These are phyloP conservation scores for Hypoxylon perforatum DNA, from an alignment of 495 filamentous ascomycete species.

Conservation along the genomic window DNA sequence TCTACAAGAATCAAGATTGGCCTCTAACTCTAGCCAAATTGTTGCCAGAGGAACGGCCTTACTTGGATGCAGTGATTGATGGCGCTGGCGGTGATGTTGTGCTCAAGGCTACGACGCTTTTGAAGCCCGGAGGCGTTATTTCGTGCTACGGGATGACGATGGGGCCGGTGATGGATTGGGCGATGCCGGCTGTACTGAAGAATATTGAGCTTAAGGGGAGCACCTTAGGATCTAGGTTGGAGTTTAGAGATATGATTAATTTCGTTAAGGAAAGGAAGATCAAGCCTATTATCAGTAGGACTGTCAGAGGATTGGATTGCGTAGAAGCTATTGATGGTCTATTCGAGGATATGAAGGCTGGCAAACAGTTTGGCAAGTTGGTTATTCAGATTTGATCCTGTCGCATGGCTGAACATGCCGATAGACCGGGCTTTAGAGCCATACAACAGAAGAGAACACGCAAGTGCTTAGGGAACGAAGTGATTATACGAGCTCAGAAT, in stretches of 20 bases:
- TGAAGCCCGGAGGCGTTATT: conserved; percentile 73
- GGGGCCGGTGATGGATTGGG: conserved; percentile 73
- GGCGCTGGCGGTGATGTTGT: conserved; percentile 78
- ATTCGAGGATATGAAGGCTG: conserved; percentile 78
- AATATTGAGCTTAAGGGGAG: conserved; percentile 75
- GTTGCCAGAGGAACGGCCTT: conserved; percentile 67
- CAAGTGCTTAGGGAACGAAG: too few relatives aligned
- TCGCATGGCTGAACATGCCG: too few relatives aligned
- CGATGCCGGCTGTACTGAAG: conserved; percentile 74
- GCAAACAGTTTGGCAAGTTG: conserved; percentile 78
- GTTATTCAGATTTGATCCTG: conserved; percentile 58
- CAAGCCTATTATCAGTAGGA: conserved; percentile 67
- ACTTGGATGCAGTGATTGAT: conserved; percentile 75
- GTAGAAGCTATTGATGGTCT: conserved; percentile 70
- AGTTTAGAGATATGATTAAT: conserved; percentile 78
- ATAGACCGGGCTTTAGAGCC: too few relatives aligned
- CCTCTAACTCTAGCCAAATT: conserved; percentile 67
- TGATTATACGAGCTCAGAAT: too few relatives aligned
- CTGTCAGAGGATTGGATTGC: conserved; percentile 70
- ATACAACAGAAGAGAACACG: too few relatives aligned
- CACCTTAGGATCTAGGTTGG: conserved; percentile 77
- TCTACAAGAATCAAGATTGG: conserved; percentile 72
- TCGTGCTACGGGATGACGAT: conserved; percentile 81
- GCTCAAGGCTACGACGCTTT: conserved; percentile 63
- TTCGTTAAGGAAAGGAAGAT: conserved; percentile 73